A percentile compares a stretch with the other conserved stretches of the same genome.
Conservation (phyloP, 177 flowering plant species). For the Vitis hybrid region DNA sequence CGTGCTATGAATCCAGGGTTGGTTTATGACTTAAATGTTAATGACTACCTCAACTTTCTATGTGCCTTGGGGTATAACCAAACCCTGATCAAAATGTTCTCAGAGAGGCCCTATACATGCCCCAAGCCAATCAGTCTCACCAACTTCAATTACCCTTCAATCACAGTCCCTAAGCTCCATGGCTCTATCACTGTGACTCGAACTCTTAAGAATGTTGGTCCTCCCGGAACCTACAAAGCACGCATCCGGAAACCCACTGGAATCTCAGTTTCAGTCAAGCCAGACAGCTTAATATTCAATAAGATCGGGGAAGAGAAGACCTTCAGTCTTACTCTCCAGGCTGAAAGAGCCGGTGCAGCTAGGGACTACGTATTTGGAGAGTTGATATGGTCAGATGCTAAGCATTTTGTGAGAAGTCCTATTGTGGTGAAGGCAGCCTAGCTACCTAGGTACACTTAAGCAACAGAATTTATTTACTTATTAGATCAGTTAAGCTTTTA, state of each 20-base stretch:
- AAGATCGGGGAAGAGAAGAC: slow-evolving; percentile 33
- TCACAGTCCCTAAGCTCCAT: slow-evolving; percentile 32
- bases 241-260: slow-evolving; percentile 28
- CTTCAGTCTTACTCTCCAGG: slow-evolving; percentile 24
- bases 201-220: slow-evolving; percentile 39
- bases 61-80: slow-evolving; percentile 31
- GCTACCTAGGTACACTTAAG: too few relatives aligned
- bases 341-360: background rate
- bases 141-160: slow-evolving; percentile 48
- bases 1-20: slow-evolving; percentile 46
- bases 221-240: slow-evolving; percentile 29
- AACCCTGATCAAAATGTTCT: slow-evolving; percentile 19
- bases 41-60: slow-evolving; percentile 39
- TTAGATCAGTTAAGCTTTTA: too few relatives aligned
- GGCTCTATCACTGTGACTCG: slow-evolving; percentile 26
- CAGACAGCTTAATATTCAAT: slow-evolving; percentile 24
- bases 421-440: slow-evolving; percentile 34
- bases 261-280: slow-evolving; percentile 23
- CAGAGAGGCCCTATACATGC: slow-evolving; percentile 16
- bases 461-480: too few relatives aligned
- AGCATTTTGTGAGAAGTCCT: slow-evolving; percentile 41
- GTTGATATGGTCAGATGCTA: slow-evolving; percentile 38
- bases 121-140: slow-evolving; percentile 14
- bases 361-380: slow-evolving; percentile 33
- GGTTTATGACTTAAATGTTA: slow-evolving; percentile 31